A percentile compares a stretch with the other conserved stretches of the same genome.
Conservation (phyloP, 495 filamentous ascomycete species). For the Thozetella sp. region DNA sequence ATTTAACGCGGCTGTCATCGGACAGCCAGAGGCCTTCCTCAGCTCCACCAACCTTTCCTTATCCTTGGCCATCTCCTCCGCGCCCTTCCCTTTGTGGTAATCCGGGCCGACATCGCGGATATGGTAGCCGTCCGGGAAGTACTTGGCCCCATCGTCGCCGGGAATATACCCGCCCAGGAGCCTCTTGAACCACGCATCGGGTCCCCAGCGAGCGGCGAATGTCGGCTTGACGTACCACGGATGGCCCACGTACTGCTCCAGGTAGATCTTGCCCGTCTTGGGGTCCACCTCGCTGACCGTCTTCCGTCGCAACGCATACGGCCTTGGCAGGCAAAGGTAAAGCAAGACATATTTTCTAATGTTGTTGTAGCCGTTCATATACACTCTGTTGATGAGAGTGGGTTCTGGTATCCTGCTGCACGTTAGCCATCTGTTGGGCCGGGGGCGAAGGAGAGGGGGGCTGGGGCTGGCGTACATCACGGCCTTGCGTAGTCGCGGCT, state of each 20-base stretch:
- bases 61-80: constrained; percentile 31
- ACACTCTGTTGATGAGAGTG: neutral
- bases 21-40: constrained; percentile 6
- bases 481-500: constrained; percentile 55
- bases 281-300: constrained; percentile 37
- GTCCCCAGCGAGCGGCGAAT: constrained; percentile 56
- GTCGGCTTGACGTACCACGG: constrained; percentile 64
- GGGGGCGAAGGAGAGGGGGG: neutral
- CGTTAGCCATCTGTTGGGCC: neutral
- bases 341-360: constrained; percentile 49
- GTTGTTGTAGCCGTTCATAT: constrained; percentile 26
- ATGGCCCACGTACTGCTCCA: constrained; percentile 43
- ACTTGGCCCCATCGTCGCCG: constrained; percentile 57
- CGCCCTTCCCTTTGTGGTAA: constrained; percentile 53
- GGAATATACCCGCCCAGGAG: constrained; percentile 53
- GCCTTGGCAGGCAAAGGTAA: constrained; percentile 51
- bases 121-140: constrained; percentile 54
- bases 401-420: constrained; percentile 4
- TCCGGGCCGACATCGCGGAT: constrained; percentile 56
- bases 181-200: constrained; percentile 48
- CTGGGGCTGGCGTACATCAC: constrained; percentile 51
- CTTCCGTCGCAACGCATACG: constrained; percentile 31
- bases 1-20: no score
- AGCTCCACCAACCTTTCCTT: constrained; percentile 38
- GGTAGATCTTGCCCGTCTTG: constrained; percentile 43